Evolutionary conservation across 345 rosid species (phyloP).

Genomic region (Camelina neglecta): DNA sequence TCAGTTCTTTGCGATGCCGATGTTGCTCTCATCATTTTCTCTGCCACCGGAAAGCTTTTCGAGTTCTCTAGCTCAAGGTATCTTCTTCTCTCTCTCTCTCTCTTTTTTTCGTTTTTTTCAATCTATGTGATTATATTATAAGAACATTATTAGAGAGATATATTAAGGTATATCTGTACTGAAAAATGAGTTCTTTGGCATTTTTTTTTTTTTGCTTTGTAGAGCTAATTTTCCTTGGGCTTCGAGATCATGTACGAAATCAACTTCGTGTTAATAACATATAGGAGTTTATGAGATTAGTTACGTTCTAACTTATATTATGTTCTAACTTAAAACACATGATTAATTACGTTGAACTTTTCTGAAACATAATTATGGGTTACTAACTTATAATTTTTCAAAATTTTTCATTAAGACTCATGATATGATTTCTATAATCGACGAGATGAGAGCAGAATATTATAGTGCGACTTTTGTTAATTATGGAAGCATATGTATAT

Average conservation of each 20-base stretch:
- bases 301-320: not conserved
- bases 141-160: not conserved
- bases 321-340: not conserved
- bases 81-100: conserved; percentile 10
- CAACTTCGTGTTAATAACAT: not conserved
- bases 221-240: not conserved
- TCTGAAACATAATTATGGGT: not conserved
- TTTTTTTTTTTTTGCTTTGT: not conserved
- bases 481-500: conserved; percentile 10
- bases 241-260: conserved; percentile 15
- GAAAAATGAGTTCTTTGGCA: not conserved
- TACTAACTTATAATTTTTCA: not conserved
- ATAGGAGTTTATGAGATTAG: no score
- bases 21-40: conserved; percentile 68
- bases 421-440: not conserved
- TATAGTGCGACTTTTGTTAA: conserved; percentile 8
- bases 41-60: conserved; percentile 69
- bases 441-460: not conserved
- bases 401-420: not conserved
- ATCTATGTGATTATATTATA: not conserved
- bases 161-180: not conserved
- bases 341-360: not conserved
- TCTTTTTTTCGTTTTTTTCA: not conserved
- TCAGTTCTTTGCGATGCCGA: conserved; percentile 75
- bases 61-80: conserved; percentile 67